Evolutionary conservation across 371 early-diverging fungal genomes (phyloP).

Genomic region (Mortierella sp.): DNA sequence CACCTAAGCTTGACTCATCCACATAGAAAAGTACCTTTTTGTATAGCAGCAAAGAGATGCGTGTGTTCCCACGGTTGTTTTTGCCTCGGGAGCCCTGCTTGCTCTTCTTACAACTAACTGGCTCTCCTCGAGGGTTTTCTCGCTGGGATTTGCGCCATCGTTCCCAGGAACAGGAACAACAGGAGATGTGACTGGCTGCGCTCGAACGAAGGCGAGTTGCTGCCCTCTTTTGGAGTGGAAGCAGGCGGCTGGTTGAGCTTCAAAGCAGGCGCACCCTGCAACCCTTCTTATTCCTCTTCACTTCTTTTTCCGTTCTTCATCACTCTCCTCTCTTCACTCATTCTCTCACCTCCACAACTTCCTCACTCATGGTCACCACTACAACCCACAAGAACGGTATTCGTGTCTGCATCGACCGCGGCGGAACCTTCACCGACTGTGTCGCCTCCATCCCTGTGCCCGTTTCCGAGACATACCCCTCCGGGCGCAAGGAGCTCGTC

Average conservation of each 20-base stretch:
- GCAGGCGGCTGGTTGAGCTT: neutral
- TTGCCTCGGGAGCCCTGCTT: neutral
- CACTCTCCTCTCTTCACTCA: conserved; percentile 8
- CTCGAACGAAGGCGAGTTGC: neutral
- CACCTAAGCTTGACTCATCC: neutral
- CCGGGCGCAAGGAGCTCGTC: conserved; percentile 63
- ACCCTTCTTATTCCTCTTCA: neutral
- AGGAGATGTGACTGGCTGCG: conserved; percentile 7
- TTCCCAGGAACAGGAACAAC: neutral
- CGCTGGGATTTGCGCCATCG: neutral
- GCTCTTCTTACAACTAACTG: neutral
- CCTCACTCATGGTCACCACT: conserved; percentile 12
- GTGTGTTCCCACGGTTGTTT: neutral
- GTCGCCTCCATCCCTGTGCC: conserved; percentile 75
- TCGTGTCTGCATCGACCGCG: conserved; percentile 85
- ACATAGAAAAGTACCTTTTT: neutral
- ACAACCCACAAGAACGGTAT: conserved; percentile 34
- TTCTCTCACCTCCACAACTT: neutral
- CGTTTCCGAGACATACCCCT: conserved; percentile 62
- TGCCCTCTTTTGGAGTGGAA: conserved; percentile 9
- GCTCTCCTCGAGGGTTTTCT: neutral
- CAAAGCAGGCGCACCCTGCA: neutral
- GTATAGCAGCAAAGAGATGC: neutral
- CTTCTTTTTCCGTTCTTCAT: neutral
- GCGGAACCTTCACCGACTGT: conserved; percentile 94